A percentile compares a stretch with the other conserved stretches of the same genome.
phyloP scores from a whole-genome alignment of 345 rosid genomes.

The Hibiscus trionum region DNA sequence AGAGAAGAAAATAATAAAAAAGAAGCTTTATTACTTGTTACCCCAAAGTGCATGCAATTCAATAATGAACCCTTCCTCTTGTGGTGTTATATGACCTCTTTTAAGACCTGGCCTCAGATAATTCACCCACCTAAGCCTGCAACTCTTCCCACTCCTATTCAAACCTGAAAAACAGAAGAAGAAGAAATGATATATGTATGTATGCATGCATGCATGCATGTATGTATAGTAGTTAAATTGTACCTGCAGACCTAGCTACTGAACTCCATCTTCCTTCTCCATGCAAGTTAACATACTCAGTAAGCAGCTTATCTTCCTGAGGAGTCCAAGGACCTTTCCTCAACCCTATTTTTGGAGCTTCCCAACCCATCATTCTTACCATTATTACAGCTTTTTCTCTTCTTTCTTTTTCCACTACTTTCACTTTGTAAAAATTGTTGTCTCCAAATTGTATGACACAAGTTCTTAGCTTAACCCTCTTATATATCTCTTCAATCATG shows the following conservation, averaged over 20 bases:
- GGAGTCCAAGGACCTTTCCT: constrained; percentile 90
- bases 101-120: constrained; percentile 81
- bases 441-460: constrained; percentile 32
- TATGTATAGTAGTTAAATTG: not conserved
- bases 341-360: constrained; percentile 40
- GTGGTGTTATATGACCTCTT: constrained; percentile 76
- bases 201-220: too few relatives aligned
- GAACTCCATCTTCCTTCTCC: constrained; percentile 94
- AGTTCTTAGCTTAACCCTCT: not conserved
- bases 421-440: constrained; percentile 15
- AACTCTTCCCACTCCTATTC: constrained; percentile 79
- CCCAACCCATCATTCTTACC: constrained; percentile 43
- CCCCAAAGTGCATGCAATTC: constrained; percentile 86
- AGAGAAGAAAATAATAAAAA: not conserved
- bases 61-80: constrained; percentile 74
- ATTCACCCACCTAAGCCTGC: constrained; percentile 92
- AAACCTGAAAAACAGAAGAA: constrained; percentile 19
- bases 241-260: constrained; percentile 57
- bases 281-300: constrained; percentile 42
- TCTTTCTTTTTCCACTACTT: not conserved
- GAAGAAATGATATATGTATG: too few relatives aligned
- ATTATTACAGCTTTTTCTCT: not conserved
- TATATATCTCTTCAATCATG: constrained; percentile 14
- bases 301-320: constrained; percentile 64
- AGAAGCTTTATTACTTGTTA: constrained; percentile 43